A percentile compares a stretch with the other conserved stretches of the same genome.
Conservation (phyloP, 2,329 filamentous ascomycete species). For the Trichophyton simii region DNA sequence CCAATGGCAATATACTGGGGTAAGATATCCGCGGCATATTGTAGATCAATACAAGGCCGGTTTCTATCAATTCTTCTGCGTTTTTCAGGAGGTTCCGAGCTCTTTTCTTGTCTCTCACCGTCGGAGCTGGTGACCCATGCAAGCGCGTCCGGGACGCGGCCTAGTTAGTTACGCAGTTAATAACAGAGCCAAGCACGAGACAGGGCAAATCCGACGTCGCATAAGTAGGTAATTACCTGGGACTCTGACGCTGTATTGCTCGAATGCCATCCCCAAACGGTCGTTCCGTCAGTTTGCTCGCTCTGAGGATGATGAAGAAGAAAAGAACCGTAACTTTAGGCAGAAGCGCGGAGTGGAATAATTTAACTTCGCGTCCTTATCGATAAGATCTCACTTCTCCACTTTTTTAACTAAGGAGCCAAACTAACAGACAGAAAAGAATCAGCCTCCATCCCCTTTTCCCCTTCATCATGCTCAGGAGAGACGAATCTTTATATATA, state of each 20-base stretch:
- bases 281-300: background rate
- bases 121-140: background rate
- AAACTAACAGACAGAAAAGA: too few species aligned
- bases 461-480: too few species aligned
- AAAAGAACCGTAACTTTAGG: background rate
- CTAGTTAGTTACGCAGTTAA: background rate
- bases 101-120: background rate
- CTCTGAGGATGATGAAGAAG: background rate
- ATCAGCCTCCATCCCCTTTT: too few species aligned
- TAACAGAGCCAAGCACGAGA: background rate
- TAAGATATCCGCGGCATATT: constrained; percentile 1
- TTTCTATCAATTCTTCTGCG: background rate
- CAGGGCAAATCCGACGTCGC: background rate
- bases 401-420: too few species aligned
- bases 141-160: background rate
- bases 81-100: background rate
- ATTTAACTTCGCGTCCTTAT: background rate
- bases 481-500: too few species aligned
- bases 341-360: background rate
- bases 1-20: background rate
- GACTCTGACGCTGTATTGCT: background rate
- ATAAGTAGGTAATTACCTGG: background rate
- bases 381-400: background rate
- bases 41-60: background rate
- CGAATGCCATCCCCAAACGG: background rate